Base-by-base conservation (phyloP, 495 filamentous ascomycete genomes). In the Podospora sp. region DNA sequence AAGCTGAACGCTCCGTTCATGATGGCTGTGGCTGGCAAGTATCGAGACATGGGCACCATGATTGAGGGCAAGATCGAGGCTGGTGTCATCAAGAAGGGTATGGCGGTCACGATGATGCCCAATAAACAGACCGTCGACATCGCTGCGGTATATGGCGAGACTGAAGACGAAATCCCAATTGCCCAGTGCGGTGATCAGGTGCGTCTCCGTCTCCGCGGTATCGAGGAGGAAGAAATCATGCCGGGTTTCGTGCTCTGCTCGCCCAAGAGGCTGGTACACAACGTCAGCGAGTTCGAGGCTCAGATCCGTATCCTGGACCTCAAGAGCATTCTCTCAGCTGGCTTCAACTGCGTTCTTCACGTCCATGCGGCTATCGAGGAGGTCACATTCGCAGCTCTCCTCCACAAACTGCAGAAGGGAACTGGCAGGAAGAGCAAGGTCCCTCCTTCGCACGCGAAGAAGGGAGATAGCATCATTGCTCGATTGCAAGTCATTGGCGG, bases 1-100 rank as follows among this genome's bases (percentile, higher is more conserved):
- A 99, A 97, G 80, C 82, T 97, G 78, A 97, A 97, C 71, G 95
- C 95, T 12, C 95, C 95, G 14, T 98, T 99, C 85, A 97, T 98
- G 96, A 97, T 98, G 95, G 92, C 96, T 7, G 86, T 99, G 72
- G 90, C 89, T 60, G 91, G 90, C 75, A 99, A 98, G 78, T 98
- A 98, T 82, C 88, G 89, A 71, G 94, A 98, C 78, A 92, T 99
- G 90, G 95, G 95, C 73, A 98, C 95, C 69, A 93, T 98, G 84
- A 86, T 96, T 21, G 96, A 99, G 80, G 95, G 95, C 62, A 97
- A 97, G 81, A 91, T 99, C 71, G 96, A 99, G 79, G 88, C 93
- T 14, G 95, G 95, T 94, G 73, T 76, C 35, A 50, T 96, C 81
- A 93, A 91, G 84, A 98, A 97, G 83, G 91, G 89, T 58, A 85